Evolutionary conservation across 768 basidiomycete genomes (phyloP).

Genomic region (Suillus tomentosus): DNA sequence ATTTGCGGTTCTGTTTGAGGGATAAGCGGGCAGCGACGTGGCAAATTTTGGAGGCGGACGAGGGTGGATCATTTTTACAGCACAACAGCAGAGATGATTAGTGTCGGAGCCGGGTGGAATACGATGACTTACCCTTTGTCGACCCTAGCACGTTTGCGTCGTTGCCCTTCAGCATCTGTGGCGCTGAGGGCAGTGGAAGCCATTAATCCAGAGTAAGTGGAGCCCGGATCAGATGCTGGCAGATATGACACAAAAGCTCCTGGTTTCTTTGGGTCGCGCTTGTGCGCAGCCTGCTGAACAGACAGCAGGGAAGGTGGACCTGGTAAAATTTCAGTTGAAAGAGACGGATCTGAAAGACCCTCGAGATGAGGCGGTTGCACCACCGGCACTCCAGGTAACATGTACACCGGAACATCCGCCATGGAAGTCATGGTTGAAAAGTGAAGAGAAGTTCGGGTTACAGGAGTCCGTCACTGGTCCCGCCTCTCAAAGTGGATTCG

Average conservation of each 20-base stretch:
- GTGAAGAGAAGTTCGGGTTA: conserved; percentile 26
- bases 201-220: conserved; percentile 81
- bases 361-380: conserved; percentile 81
- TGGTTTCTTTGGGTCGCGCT: conserved; percentile 82
- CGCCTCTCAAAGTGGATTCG: conserved; percentile 23
- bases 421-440: conserved; percentile 65
- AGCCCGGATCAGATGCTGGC: conserved; percentile 82
- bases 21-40: conserved; percentile 18
- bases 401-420: conserved; percentile 66
- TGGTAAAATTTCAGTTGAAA: conserved; percentile 90
- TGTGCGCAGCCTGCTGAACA: conserved; percentile 68
- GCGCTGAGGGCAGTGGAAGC: conserved; percentile 58
- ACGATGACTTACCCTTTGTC: conserved; percentile 67
- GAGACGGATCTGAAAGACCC: conserved; percentile 63
- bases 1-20: conserved; percentile 47
- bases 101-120: conserved; percentile 18
- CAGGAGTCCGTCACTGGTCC: conserved; percentile 1
- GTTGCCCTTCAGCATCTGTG: conserved; percentile 59
- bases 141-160: conserved; percentile 70
- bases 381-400: conserved; percentile 72
- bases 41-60: conserved; percentile 22
- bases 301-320: conserved; percentile 79
- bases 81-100: conserved; percentile 16
- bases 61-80: conserved; percentile 28
- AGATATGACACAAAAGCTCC: conserved; percentile 73